phyloP scores from a whole-genome alignment of 2,329 filamentous ascomycete species.

The Pseudogymnoascus sp. region DNA sequence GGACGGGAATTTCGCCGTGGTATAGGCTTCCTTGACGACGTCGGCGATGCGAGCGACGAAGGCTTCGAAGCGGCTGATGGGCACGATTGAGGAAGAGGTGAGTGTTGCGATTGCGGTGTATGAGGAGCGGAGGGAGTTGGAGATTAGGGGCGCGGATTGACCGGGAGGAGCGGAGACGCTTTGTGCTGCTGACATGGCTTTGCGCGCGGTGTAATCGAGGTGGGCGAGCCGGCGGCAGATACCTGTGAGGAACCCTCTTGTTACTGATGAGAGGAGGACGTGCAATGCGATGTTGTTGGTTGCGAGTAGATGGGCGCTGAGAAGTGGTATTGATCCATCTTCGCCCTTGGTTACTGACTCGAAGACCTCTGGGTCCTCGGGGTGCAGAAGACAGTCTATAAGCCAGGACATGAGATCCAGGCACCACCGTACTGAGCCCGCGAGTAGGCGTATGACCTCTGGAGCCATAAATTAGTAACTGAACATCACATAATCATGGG shows the following conservation, averaged over 20 bases:
- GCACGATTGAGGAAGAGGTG: conserved; percentile 21
- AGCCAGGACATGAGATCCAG: conserved; percentile 61
- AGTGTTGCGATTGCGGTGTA: conserved; percentile 26
- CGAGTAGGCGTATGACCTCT: conserved; percentile 65
- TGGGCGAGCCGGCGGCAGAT: conserved; percentile 55
- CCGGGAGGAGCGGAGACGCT: conserved; percentile 5
- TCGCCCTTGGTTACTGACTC: conserved; percentile 34
- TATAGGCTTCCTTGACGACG: conserved; percentile 23
- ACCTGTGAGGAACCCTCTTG: conserved; percentile 62
- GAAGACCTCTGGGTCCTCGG: conserved; percentile 41
- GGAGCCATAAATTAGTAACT: conserved; percentile 7
- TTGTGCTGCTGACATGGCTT: conserved; percentile 18
- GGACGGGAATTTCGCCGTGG: conserved; percentile 12
- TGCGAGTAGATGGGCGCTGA: conserved; percentile 43
- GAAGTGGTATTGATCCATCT: conserved; percentile 37
- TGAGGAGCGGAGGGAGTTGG: conserved; percentile 21
- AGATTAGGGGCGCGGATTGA: conserved; percentile 11
- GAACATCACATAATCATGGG: not conserved
- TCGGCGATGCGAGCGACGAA: conserved; percentile 22
- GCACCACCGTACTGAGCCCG: conserved; percentile 71
- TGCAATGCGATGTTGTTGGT: conserved; percentile 52
- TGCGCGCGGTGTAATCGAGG: conserved; percentile 36
- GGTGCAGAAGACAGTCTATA: conserved; percentile 44
- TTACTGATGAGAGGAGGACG: conserved; percentile 63
- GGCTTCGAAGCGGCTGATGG: conserved; percentile 24